Conservation (phyloP, 352 stramenopile species). For the Blastocystis sp. region DNA sequence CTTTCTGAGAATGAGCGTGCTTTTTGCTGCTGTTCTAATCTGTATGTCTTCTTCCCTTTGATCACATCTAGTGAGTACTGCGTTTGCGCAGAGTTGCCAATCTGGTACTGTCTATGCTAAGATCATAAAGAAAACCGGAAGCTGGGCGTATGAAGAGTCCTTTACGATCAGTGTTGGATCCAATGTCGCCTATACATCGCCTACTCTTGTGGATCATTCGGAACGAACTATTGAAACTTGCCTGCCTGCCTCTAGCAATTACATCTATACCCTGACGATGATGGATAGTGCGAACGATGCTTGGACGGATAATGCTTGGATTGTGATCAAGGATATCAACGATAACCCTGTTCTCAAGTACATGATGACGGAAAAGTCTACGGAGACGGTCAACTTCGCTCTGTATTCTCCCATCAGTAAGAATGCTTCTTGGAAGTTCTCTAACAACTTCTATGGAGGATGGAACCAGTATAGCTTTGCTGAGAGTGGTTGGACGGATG, state of each 20-base stretch:
- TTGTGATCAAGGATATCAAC: neutral
- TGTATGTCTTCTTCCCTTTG: neutral
- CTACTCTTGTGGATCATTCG: neutral
- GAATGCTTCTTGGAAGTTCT: neutral
- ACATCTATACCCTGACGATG: constrained; percentile 9
- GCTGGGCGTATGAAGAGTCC: neutral
- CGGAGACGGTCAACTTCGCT: neutral
- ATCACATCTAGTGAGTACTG: neutral
- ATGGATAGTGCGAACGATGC: neutral
- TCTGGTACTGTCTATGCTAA: neutral
- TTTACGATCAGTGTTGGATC: neutral
- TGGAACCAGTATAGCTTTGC: neutral
- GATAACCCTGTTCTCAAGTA: constrained; percentile 28
- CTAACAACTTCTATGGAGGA: neutral
- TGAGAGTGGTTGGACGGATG: neutral
- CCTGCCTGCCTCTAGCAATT: neutral
- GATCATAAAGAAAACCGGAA: neutral
- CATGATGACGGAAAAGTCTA: neutral
- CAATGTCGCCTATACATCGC: neutral
- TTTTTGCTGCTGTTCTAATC: no score
- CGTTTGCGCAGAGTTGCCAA: neutral
- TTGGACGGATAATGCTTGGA: neutral
- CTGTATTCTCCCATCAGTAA: constrained; percentile 7
- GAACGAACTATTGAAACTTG: neutral
- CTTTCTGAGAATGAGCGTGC: no score